Evolutionary conservation across 305 asterid genomes (phyloP).

Genomic region (Petunia hybrid): DNA sequence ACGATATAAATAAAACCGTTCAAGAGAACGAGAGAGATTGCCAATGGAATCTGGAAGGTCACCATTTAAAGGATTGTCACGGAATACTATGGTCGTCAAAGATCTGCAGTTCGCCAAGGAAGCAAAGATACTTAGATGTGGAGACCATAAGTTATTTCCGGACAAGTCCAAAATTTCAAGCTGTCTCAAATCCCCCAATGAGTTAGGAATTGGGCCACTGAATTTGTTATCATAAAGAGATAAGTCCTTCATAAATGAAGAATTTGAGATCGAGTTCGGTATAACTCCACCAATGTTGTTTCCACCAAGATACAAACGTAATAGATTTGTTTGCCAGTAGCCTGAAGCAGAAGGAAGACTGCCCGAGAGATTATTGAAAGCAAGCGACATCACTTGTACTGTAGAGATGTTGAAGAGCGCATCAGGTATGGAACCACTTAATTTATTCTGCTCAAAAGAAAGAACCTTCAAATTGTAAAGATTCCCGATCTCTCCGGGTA

Average conservation of each 20-base stretch:
- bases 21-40: conserved; percentile 26
- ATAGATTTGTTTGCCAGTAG: not conserved
- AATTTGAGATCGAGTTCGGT: not conserved
- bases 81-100: not conserved
- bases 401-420: conserved; percentile 25
- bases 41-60: conserved; percentile 36
- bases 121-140: conserved; percentile 27
- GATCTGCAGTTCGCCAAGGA: conserved; percentile 35
- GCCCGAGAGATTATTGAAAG: not conserved
- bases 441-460: not conserved
- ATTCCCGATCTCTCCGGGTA: conserved; percentile 1
- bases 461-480: not conserved
- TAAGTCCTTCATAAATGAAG: not conserved
- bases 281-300: not conserved
- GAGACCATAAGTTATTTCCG: conserved; percentile 8
- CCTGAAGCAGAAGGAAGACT: not conserved
- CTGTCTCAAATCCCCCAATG: not conserved
- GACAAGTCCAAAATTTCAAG: not conserved
- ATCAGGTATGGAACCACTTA: conserved; percentile 24
- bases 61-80: conserved; percentile 26
- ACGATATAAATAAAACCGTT: not conserved
- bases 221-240: not conserved
- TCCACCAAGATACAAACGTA: not conserved
- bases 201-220: not conserved
- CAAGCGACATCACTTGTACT: not conserved